These are phyloP conservation scores for Didymella pomorum DNA, from an alignment of 2,329 filamentous ascomycete species.

Conservation along the genomic window DNA sequence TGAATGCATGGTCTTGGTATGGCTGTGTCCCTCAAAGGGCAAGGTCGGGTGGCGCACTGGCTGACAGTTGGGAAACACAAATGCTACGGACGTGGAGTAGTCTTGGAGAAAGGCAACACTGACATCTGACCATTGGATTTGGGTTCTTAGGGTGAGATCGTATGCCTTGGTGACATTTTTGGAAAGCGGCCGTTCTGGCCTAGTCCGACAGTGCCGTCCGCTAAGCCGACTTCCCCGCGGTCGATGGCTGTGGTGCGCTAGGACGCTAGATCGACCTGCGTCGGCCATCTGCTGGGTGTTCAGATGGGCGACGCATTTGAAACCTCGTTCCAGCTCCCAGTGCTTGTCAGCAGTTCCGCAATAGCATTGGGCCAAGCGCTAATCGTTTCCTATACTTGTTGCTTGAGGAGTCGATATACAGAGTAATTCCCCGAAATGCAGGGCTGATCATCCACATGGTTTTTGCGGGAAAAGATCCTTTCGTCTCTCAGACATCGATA, in stretches of 20 bases:
- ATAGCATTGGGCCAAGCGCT: slow-evolving; percentile 38
- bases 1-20: slow-evolving; percentile 22
- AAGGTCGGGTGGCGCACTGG: slow-evolving; percentile 21
- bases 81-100: slow-evolving; percentile 8
- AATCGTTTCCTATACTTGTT: slow-evolving; percentile 36
- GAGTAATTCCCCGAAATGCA: slow-evolving; percentile 44
- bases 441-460: slow-evolving; percentile 38
- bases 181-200: slow-evolving; percentile 41
- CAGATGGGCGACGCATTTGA: slow-evolving; percentile 43
- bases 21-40: slow-evolving; percentile 22
- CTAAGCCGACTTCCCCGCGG: slow-evolving; percentile 46
- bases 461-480: slow-evolving; percentile 33
- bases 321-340: slow-evolving; percentile 43
- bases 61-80: slow-evolving; percentile 18
- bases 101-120: slow-evolving; percentile 11
- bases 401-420: slow-evolving; percentile 40
- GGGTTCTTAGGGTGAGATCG: slow-evolving; percentile 25
- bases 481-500: slow-evolving; percentile 30
- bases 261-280: slow-evolving; percentile 42
- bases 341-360: slow-evolving; percentile 43
- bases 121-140: slow-evolving; percentile 23
- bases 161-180: slow-evolving; percentile 35
- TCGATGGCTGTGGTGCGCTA: slow-evolving; percentile 45
- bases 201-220: slow-evolving; percentile 34
- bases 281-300: slow-evolving; percentile 39